A percentile compares a stretch with the other conserved stretches of the same genome.
These are phyloP conservation scores for Fragilariopsis cylindrus DNA, from an alignment of 108 stramenopile species.

Conservation along the genomic window DNA sequence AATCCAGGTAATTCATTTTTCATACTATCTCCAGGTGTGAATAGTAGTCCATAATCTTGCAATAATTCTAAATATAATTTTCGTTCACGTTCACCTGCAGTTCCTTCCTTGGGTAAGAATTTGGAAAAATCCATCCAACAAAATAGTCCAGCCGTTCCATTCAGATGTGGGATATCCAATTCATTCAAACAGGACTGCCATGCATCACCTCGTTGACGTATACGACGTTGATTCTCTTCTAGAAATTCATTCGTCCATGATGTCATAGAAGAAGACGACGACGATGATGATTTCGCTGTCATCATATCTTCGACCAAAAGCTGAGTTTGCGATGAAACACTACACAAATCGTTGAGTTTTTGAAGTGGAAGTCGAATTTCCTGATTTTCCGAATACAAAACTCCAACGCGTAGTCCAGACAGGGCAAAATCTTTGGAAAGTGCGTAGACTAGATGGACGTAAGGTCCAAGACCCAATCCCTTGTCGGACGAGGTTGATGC, in stretches of 20 bases:
- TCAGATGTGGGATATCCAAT: conserved; percentile 61
- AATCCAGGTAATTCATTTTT: conserved; percentile 79
- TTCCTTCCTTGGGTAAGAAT: conserved; percentile 57
- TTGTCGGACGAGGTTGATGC: neutral
- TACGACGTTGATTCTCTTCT: conserved; percentile 49
- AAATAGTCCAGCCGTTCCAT: conserved; percentile 74
- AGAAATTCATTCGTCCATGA: conserved; percentile 63
- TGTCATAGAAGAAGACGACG: neutral
- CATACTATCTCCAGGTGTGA: conserved; percentile 87
- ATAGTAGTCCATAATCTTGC: conserved; percentile 74
- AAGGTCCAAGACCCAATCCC: conserved; percentile 69
- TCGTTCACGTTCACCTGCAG: conserved; percentile 65
- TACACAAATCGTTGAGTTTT: conserved; percentile 86
- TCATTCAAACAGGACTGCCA: conserved; percentile 57
- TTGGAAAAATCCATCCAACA: conserved; percentile 84
- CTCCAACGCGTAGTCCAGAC: conserved; percentile 84
- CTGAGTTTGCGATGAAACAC: conserved; percentile 80
- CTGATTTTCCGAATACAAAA: conserved; percentile 74
- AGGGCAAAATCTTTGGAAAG: conserved; percentile 89
- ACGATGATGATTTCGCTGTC: conserved; percentile 7
- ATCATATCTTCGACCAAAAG: conserved; percentile 70
- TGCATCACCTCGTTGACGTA: conserved; percentile 54
- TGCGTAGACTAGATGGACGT: conserved; percentile 80
- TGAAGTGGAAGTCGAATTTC: conserved; percentile 71
- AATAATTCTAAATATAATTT: conserved; percentile 67